Evolutionary conservation across 1,284 basidiomycete genomes (phyloP).

Genomic region (Salmacisia buchloeana): DNA sequence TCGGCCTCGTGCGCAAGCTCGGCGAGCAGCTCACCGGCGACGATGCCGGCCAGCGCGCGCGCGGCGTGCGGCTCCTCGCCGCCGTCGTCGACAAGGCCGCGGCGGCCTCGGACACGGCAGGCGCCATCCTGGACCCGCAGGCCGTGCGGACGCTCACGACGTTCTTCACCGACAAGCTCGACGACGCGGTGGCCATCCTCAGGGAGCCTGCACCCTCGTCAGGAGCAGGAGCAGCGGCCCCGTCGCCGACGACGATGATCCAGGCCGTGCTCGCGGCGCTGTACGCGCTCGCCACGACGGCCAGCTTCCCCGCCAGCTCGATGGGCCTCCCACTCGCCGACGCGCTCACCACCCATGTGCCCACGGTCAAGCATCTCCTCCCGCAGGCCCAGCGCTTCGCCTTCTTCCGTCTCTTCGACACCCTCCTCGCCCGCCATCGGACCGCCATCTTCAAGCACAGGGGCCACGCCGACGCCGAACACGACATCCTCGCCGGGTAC

Average conservation of each 20-base stretch:
- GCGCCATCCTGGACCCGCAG: slow-evolving; percentile 69
- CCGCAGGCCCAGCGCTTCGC: slow-evolving; percentile 75
- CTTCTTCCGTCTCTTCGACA: slow-evolving; percentile 78
- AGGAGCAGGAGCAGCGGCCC: background rate
- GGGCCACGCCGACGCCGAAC: background rate
- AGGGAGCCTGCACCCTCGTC: background rate
- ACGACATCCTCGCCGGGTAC: slow-evolving; percentile 66
- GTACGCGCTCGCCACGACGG: slow-evolving; percentile 59
- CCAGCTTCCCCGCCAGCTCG: background rate
- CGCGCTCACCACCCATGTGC: slow-evolving; percentile 61
- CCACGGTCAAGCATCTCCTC: slow-evolving; percentile 68
- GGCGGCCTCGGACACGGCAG: slow-evolving; percentile 55
- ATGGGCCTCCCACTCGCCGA: background rate
- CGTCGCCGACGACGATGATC: background rate
- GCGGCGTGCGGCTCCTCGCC: slow-evolving; percentile 59
- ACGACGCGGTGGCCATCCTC: slow-evolving; percentile 62
- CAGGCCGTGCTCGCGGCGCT: slow-evolving; percentile 58
- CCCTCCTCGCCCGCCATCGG: slow-evolving; percentile 67
- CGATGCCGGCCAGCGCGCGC: slow-evolving; percentile 69
- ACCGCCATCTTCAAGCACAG: slow-evolving; percentile 23
- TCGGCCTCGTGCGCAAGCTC: slow-evolving; percentile 77
- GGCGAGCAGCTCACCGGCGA: slow-evolving; percentile 82
- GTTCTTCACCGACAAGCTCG: slow-evolving; percentile 81
- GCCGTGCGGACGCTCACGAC: slow-evolving; percentile 65
- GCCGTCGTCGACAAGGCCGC: slow-evolving; percentile 28